Base-by-base conservation (phyloP, 2,329 filamentous ascomycete genomes). In the Penicillium sp. region DNA sequence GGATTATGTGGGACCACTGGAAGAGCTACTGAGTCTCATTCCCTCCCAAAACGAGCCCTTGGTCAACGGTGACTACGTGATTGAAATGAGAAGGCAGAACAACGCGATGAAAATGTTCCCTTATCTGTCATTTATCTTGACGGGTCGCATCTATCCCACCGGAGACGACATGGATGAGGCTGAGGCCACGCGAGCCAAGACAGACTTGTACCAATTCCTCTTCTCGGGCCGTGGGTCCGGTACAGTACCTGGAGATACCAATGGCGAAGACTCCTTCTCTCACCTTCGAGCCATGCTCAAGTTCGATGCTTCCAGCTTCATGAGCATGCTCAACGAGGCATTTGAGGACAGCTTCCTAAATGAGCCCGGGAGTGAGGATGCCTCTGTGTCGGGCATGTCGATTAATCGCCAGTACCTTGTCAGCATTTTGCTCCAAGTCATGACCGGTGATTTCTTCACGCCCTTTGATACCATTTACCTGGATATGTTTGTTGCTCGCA, bases 401-500 rank as follows among this genome's bases (percentile, higher is more conserved):
- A 89, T 96, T 49, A 94, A 94, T 68, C 86, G 94, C 34, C 94
- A 99, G 73, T 96, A 96, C 68, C 86, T 99, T 58, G 84, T 97
- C 63, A 93, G 90, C 46, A 95, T 97, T 55, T 78, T 99, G 57
- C 82, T 96, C 11, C 92, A 96, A 71, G 88, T 97, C 29, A 96
- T 99, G 91, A 89, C 87, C 49, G 50, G 63, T 11, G 78, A 85
- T 0, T 79, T 82, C 46, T 97, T 96, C 73, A 84, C 86, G 0
- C 76, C 87, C 0, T 85, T 89, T 59, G 92, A 97, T 69, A 92
- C 90, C 13, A 90, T 99, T 55, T 99, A 96, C 73, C 83, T 99
- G 44, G 92, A 99, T 75, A 99, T 99, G 92, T 99, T 99, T 70
- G 89, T 99, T 70, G 93, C 94, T 19, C 87, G 94, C 55, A 99